Base-by-base conservation (phyloP, 2,329 filamentous ascomycete genomes). In the Sarocladium strictum region DNA sequence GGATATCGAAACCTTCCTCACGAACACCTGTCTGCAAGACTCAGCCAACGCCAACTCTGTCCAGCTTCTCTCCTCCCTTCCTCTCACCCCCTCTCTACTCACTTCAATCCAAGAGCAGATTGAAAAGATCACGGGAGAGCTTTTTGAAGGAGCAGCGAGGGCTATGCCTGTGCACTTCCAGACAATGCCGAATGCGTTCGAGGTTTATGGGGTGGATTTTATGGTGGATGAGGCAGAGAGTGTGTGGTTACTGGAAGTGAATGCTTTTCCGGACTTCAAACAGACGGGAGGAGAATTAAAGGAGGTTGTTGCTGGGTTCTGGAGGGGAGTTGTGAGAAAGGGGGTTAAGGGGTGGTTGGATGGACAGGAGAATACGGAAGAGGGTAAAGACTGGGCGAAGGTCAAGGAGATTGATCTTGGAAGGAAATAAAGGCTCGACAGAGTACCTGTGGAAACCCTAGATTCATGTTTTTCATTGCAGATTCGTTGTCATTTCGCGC, bases 191-290 rank as follows among this genome's bases (percentile, higher is more conserved):
- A 93, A 95, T 67, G 89, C 87, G 0, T 97, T 97, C 66, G 94
- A 99, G 74, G 76, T 95, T 7, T 99, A 89, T 67, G 94, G 94
- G 0, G 70, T 97, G 40, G 94, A 99, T 67, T 99, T 94, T 66
- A 69, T 99, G 63, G 85, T 97, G 10, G 89, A 91, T 63, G 77
- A 67, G 0, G 63, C 67, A 9, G 85, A 83, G 0, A 21, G 32
- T 9, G 76, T 64, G 3, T 97, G 85, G 84, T 68, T 99, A 64
- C 74, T 99, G 55, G 94, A 99, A 74, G 82, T 96, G 29, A 99
- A 99, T 74, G 90, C 93, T 0, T 99, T 96, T 71, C 94, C 94
- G 10, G 94, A 99, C 72, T 97, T 97, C 66, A 85, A 81, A 65
- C 93, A 97, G 80, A 96, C 91, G 15, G 94, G 94, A 9, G 91